Base-by-base conservation (phyloP, 371 early-diverging fungal genomes). In the Cokeromyces recurvatus region DNA sequence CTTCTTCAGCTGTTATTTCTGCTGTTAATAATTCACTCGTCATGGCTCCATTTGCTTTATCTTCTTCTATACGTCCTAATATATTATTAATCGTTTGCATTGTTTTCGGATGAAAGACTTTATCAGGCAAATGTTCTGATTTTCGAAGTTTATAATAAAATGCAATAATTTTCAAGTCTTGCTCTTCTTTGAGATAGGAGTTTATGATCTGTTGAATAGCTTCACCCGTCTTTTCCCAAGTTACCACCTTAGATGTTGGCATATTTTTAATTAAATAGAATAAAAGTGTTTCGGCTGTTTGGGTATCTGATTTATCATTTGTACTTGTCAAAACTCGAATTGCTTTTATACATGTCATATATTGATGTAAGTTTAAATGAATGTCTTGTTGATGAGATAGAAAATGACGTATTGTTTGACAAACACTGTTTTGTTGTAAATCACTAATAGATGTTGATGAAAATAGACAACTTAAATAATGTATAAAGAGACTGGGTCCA, bases 401-500 rank as follows among this genome's bases (percentile, higher is more conserved):
- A 15, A 52, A 38, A 7, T 39, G 19, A 12, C n/a, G n/a, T n/a
- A n/a, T n/a, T n/a, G n/a, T n/a, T n/a, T n/a, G n/a, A n/a, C n/a
- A n/a, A n/a, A n/a, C n/a, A n/a, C n/a, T n/a, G n/a, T n/a, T n/a
- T n/a, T n/a, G n/a, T n/a, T n/a, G n/a, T n/a, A n/a, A n/a, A n/a
- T n/a, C n/a, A n/a, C n/a, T n/a, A n/a, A n/a, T n/a, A n/a, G n/a
- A n/a, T n/a, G n/a, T n/a, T n/a, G n/a, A n/a, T n/a, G n/a, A n/a
- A n/a, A n/a, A n/a, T n/a, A n/a, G n/a, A 40, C 57, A 59, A 8
- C 64, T 64, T 23, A 66, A 17, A 31, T 68, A 68, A 2, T 47
- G 54, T 3, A 59, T 61, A 21, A 62, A 68, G 2, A 68, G 35
- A 3, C 29, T 29, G 36, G 51, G 35, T 1, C 62, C 57, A 2